Conservation (phyloP, 768 basidiomycete genomes). For the Lentinula guzmanii region DNA sequence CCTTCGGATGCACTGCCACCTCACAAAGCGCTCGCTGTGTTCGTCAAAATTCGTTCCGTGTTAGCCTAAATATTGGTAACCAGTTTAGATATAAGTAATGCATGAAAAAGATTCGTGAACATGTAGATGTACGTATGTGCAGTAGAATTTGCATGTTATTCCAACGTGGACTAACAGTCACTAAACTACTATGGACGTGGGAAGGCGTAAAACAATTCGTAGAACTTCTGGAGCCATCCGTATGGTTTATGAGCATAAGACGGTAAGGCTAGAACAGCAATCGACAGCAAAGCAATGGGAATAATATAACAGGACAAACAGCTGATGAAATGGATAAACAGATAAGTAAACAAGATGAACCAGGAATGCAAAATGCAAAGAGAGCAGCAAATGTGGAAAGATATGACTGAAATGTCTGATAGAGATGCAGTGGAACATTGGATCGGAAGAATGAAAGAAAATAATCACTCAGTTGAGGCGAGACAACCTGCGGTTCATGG, state of each 20-base stretch:
- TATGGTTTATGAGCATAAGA: constrained; percentile 6
- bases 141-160: not conserved
- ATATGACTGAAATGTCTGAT: constrained; percentile 4
- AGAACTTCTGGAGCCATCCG: not conserved
- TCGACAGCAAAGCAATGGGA: not conserved
- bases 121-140: not conserved
- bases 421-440: not conserved
- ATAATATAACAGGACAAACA: not conserved
- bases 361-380: constrained; percentile 3
- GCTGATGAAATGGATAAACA: not conserved
- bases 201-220: not conserved
- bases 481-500: constrained; percentile 44
- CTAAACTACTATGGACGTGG: not conserved
- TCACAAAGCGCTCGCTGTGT: not conserved
- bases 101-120: not conserved
- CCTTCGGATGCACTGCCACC: not conserved
- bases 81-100: not conserved
- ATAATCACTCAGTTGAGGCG: constrained; percentile 20
- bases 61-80: not conserved
- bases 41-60: not conserved
- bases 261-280: constrained; percentile 7
- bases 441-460: not conserved
- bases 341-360: not conserved
- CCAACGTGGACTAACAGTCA: not conserved
- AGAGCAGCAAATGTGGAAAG: constrained; percentile 5